Evolutionary conservation across 352 stramenopile genomes (phyloP).

Genomic region (Phytophthora europaea): DNA sequence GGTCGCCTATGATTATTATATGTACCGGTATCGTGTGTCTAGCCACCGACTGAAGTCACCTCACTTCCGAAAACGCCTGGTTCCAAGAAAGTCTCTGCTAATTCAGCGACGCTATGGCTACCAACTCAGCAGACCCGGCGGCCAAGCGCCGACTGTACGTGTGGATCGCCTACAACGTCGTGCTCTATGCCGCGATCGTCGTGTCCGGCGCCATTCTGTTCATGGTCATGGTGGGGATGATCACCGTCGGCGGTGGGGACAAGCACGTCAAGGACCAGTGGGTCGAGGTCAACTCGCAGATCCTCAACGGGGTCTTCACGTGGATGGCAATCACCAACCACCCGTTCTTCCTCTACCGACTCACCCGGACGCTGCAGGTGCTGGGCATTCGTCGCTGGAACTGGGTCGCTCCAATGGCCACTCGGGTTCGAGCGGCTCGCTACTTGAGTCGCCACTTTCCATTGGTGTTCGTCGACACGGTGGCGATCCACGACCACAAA

Average conservation of each 20-base stretch:
- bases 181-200: conserved; percentile 37
- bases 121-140: neutral
- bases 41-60: neutral
- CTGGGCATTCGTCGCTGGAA: conserved; percentile 29
- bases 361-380: conserved; percentile 31
- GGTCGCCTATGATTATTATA: conserved; percentile 18
- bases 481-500: conserved; percentile 17
- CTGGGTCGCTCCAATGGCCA: conserved; percentile 7
- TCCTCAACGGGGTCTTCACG: conserved; percentile 54
- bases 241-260: conserved; percentile 31
- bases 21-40: too few species aligned
- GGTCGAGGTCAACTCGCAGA: conserved; percentile 57
- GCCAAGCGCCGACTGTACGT: conserved; percentile 31
- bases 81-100: conserved; percentile 1
- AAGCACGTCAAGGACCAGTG: conserved; percentile 47
- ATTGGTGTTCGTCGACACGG: conserved; percentile 37
- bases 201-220: conserved; percentile 45
- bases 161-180: conserved; percentile 46
- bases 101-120: neutral
- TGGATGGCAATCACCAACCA: conserved; percentile 51
- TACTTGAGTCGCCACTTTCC: conserved; percentile 41
- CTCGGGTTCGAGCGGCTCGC: conserved; percentile 20
- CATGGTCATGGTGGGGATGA: conserved; percentile 50
- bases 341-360: conserved; percentile 46
- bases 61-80: conserved; percentile 14